Percentiles rank a stretch among this genome's conserved stretches.
phyloP scores from a whole-genome alignment of 2,329 filamentous ascomycete genomes.

The Fusarium tricinctum region DNA sequence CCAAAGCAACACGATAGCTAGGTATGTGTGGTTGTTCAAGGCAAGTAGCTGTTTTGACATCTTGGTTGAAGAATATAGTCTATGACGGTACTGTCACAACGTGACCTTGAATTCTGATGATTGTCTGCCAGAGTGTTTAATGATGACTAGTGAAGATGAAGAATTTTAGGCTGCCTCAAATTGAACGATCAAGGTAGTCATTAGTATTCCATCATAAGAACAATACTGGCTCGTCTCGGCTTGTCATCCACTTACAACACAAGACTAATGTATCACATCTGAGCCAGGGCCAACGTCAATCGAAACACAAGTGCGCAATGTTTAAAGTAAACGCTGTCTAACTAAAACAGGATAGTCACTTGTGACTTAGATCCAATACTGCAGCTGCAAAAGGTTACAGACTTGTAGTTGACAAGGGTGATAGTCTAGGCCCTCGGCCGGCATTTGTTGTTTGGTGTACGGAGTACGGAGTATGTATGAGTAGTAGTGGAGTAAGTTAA shows the following conservation, averaged over 20 bases:
- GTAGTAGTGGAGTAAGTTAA: constrained; percentile 21
- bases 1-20: neutral
- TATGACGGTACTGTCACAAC: neutral
- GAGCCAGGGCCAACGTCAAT: constrained; percentile 6
- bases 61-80: neutral
- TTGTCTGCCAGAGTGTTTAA: neutral
- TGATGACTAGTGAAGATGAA: neutral
- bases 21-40: neutral
- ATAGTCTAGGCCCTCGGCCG: constrained; percentile 3
- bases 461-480: neutral
- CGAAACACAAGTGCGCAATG: neutral
- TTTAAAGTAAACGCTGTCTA: constrained; percentile 13
- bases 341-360: constrained; percentile 9
- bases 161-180: neutral
- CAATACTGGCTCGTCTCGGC: neutral
- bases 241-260: neutral
- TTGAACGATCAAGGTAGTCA: constrained; percentile 2
- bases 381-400: neutral
- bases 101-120: neutral
- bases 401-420: constrained; percentile 15
- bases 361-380: neutral
- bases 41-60: neutral
- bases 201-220: neutral
- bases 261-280: constrained; percentile 11
- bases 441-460: constrained; percentile 13